Conservation (phyloP, 768 basidiomycete genomes). For the Candolleomyces efflorescens region DNA sequence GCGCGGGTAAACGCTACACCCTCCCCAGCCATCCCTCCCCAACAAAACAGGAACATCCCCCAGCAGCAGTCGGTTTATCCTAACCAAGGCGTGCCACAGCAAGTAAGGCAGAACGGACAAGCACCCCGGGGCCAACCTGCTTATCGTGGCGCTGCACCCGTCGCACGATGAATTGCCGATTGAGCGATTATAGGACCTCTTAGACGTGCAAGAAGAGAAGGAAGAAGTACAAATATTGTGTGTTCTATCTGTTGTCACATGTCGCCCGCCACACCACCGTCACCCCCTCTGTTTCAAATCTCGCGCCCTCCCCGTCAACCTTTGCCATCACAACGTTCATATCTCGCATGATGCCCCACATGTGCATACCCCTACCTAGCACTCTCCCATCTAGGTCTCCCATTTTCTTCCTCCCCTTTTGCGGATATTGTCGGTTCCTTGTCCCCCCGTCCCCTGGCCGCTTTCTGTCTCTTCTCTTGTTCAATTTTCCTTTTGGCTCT, state of each 20-base stretch:
- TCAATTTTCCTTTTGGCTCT: neutral
- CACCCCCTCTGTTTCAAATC: neutral
- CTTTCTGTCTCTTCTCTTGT: no score
- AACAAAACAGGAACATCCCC: constrained; percentile 11
- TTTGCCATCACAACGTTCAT: neutral
- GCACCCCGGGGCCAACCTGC: constrained; percentile 23
- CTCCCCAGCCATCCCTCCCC: constrained; percentile 15
- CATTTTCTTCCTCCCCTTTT: neutral
- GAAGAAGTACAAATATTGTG: constrained; percentile 2
- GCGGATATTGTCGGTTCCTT: neutral
- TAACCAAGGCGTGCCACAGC: constrained; percentile 10
- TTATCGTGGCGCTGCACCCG: constrained; percentile 29
- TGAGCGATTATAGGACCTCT: neutral
- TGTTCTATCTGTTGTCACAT: neutral
- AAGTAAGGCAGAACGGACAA: constrained; percentile 22
- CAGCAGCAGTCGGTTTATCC: constrained; percentile 9
- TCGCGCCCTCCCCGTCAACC: neutral
- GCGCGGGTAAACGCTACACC: constrained; percentile 16
- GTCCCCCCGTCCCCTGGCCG: no score
- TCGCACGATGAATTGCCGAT: constrained; percentile 25
- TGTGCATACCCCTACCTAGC: neutral
- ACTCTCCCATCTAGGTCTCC: neutral
- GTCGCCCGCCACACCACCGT: neutral
- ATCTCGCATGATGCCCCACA: neutral
- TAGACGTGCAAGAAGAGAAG: neutral